Evolutionary conservation across 148 eudicot genomes (phyloP), one percentile per base, ranked within the genome.

Genomic region (Cornus controversa): DNA sequence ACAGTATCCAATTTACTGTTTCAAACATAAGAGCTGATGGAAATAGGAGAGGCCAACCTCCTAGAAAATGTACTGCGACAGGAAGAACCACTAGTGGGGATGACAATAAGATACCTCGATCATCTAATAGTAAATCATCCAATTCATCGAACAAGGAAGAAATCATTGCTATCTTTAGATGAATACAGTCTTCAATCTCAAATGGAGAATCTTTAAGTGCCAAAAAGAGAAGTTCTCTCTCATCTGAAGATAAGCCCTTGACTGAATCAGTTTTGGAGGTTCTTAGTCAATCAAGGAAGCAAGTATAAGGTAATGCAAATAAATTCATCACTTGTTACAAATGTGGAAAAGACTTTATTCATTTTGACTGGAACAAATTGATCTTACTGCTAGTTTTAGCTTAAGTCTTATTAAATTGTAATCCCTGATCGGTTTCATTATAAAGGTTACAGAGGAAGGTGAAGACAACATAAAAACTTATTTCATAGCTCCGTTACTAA

Each of bases 151-250:
- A 77, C 62, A 81, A 86, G 69, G 87, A 91, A 40, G 83, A 81
- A 69, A 74, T 90, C 54, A 58, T 90, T 24, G 81, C 91, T 67
- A 84, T 91, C 66, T 90, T 91, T 63, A 83, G 80, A 78, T 81
- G 87, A 23, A 91, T 91, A 28, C 87, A 84, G 70, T 66, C 80
- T 23, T 85, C 87, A 6, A 88, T 91, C 16, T 70, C 92, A 47
- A 57, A 87, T 73, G 86, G 72, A 50, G 75, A 79, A 67, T 72
- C 89, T 16, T 45, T 50, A 36, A 78, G 63, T 58, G 42, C 76
- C n/a, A 78, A 79, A 71, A 73, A 80, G 42, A 73, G 66, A 76
- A 74, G 57, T 65, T 66, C 83, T 24, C 75, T 83, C 40, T 42
- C 80, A 13, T 69, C 84, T 58, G 77, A 58, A 70, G 82, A 83